Percentiles rank a stretch among this genome's conserved stretches.
Conservation (phyloP, 352 stramenopile species). For the Pythium aristosporum region DNA sequence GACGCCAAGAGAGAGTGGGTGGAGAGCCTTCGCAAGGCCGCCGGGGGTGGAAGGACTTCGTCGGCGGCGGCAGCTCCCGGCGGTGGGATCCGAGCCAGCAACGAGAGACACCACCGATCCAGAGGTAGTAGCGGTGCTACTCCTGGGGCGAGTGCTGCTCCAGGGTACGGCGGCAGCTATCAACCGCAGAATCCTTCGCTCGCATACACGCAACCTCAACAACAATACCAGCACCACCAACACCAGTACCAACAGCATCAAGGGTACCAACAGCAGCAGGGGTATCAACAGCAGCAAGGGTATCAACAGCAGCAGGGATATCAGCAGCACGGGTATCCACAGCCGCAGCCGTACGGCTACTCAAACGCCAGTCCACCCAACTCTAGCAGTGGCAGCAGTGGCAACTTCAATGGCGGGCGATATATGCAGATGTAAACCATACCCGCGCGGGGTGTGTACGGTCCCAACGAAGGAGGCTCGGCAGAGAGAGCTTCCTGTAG, state of each 20-base stretch:
- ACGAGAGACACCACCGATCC: background rate
- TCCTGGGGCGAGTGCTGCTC: background rate
- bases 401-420: constrained; percentile 20
- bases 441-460: background rate
- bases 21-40: constrained; percentile 61
- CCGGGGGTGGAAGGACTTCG: constrained; percentile 8
- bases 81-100: constrained; percentile 4
- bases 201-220: constrained; percentile 14
- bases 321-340: constrained; percentile 2
- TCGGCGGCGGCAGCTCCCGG: background rate
- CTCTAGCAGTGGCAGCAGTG: constrained; percentile 14
- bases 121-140: background rate
- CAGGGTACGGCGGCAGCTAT: constrained; percentile 9
- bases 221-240: constrained; percentile 9
- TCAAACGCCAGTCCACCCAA: constrained; percentile 7
- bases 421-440: constrained; percentile 39
- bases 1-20: constrained; percentile 83
- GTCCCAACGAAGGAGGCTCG: background rate
- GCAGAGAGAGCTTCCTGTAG: background rate
- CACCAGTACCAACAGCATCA: constrained; percentile 15
- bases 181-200: constrained; percentile 14
- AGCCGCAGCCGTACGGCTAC: constrained; percentile 7
- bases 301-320: constrained; percentile 8
- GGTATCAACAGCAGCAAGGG: background rate
- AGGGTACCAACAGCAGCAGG: background rate